Conservation (phyloP, 352 stramenopile species). For the Pythium scleroteichum region DNA sequence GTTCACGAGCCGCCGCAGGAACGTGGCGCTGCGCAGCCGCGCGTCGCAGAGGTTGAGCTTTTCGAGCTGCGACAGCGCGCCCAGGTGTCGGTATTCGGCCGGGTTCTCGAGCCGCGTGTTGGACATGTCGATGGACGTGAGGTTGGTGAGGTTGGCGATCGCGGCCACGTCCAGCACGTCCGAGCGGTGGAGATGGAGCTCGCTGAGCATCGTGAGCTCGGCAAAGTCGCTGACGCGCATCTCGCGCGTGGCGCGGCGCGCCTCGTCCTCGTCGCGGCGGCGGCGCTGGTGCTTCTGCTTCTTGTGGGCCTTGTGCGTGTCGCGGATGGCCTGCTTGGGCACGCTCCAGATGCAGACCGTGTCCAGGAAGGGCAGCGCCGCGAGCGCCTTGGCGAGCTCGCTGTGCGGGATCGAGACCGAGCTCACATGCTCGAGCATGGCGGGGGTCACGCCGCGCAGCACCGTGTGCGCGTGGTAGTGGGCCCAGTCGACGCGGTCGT, state of each 20-base stretch:
- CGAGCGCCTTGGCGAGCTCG: slow-evolving; percentile 19
- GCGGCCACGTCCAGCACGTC: slow-evolving; percentile 18
- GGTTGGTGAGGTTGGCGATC: slow-evolving; percentile 23
- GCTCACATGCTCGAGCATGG: slow-evolving; percentile 26
- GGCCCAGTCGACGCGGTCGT: slow-evolving; percentile 24
- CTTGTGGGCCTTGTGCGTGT: slow-evolving; percentile 16
- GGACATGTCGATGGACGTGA: slow-evolving; percentile 25
- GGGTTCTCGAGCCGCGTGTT: slow-evolving; percentile 48
- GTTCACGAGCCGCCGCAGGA: slow-evolving; percentile 15
- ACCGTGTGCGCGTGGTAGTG: slow-evolving; percentile 26
- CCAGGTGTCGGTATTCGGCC: slow-evolving; percentile 45
- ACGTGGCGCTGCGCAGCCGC: slow-evolving; percentile 13
- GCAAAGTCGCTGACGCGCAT: slow-evolving; percentile 26
- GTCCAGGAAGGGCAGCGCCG: slow-evolving; percentile 23
- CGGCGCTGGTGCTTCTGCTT: slow-evolving; percentile 17
- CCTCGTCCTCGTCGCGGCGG: slow-evolving; percentile 19
- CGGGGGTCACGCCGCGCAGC: slow-evolving; percentile 19
- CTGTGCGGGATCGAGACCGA: slow-evolving; percentile 29
- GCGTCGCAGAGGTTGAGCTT: slow-evolving; percentile 48
- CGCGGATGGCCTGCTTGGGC: slow-evolving; percentile 23
- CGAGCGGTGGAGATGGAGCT: slow-evolving; percentile 28
- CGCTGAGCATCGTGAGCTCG: slow-evolving; percentile 19
- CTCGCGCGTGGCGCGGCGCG: slow-evolving; percentile 9
- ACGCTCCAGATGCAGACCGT: slow-evolving; percentile 30
- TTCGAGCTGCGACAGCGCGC: slow-evolving; percentile 42